Evolutionary conservation across 106 monocot genomes (phyloP).

Genomic region (Dioscorea zingiberensis): DNA sequence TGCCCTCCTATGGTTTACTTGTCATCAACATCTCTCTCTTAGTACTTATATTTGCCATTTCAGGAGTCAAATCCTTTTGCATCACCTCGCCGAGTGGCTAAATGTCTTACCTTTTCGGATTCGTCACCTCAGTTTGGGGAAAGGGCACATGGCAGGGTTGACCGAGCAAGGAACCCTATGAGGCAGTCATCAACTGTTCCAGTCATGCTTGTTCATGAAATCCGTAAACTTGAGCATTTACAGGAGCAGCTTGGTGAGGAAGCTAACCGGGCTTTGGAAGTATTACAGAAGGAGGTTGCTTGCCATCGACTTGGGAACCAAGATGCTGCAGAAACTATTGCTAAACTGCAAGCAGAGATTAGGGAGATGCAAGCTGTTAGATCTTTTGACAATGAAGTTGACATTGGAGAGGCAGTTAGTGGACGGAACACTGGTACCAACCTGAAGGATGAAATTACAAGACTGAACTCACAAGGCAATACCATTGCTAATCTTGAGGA

Average conservation of each 20-base stretch:
- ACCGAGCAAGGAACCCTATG: constrained; percentile 35
- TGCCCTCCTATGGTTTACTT: too few relatives aligned
- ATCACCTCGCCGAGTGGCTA: constrained; percentile 43
- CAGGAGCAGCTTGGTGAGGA: constrained; percentile 93
- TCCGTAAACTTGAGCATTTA: constrained; percentile 84
- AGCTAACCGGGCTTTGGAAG: constrained; percentile 79
- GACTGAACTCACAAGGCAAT: constrained; percentile 78
- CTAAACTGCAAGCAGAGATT: constrained; percentile 90
- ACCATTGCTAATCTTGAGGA: constrained; percentile 80
- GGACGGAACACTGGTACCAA: constrained; percentile 38
- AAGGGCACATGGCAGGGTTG: constrained; percentile 13
- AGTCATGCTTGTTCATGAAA: constrained; percentile 80
- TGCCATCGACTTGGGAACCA: constrained; percentile 89
- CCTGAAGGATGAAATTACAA: constrained; percentile 80
- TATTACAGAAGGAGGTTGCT: constrained; percentile 92
- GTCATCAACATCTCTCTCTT: neutral
- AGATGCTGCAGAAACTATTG: constrained; percentile 89
- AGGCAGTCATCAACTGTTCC: constrained; percentile 90
- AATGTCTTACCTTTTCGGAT: constrained; percentile 75
- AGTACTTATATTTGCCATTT: neutral
- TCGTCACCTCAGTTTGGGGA: constrained; percentile 19
- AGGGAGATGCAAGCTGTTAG: constrained; percentile 64
- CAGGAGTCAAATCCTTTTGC: constrained; percentile 60
- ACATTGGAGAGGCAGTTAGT: constrained; percentile 12
- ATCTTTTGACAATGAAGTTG: constrained; percentile 38